Evolutionary conservation across 805 yeast species (phyloP).

Genomic region (Peterozyma xylosa): DNA sequence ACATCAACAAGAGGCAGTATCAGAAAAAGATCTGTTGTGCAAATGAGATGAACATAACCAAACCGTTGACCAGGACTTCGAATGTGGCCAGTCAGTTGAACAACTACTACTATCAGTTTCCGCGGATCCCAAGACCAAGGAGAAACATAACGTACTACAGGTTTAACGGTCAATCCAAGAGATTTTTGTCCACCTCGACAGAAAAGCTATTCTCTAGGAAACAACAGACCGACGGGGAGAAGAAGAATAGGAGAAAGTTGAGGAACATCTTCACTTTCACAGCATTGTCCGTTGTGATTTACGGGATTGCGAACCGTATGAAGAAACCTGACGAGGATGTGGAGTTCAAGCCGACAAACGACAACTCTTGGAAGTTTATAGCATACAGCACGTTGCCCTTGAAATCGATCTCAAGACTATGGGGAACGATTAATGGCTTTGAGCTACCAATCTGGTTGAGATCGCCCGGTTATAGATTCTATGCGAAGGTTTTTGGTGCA

Average conservation of each 20-base stretch:
- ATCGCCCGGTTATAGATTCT: slow-evolving; percentile 70
- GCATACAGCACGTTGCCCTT: slow-evolving; percentile 87
- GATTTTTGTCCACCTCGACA: slow-evolving; percentile 3
- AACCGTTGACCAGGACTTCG: slow-evolving; percentile 8
- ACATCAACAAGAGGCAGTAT: slow-evolving; percentile 7
- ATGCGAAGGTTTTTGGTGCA: slow-evolving; percentile 78
- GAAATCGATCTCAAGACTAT: slow-evolving; percentile 81
- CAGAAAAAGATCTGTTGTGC: slow-evolving; percentile 7
- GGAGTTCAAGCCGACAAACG: slow-evolving; percentile 42
- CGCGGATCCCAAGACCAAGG: slow-evolving; percentile 51
- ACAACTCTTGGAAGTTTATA: slow-evolving; percentile 79
- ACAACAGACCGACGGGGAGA: slow-evolving; percentile 4
- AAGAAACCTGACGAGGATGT: slow-evolving; percentile 21
- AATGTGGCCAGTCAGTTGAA: slow-evolving; percentile 6
- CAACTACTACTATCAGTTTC: slow-evolving; percentile 31
- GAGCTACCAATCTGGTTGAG: slow-evolving; percentile 86
- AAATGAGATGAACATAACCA: slow-evolving; percentile 8
- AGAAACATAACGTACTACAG: slow-evolving; percentile 45
- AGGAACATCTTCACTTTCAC: slow-evolving; percentile 49
- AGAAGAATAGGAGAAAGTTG: slow-evolving; percentile 28
- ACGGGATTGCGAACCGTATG: slow-evolving; percentile 44
- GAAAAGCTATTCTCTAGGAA: slow-evolving; percentile 20
- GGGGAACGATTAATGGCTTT: slow-evolving; percentile 88
- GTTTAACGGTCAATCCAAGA: slow-evolving; percentile 26
- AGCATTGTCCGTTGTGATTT: slow-evolving; percentile 42